These are phyloP conservation scores for Saccharomyces hybrid DNA, from an alignment of 1,139 yeast species.

Conservation along the genomic window DNA sequence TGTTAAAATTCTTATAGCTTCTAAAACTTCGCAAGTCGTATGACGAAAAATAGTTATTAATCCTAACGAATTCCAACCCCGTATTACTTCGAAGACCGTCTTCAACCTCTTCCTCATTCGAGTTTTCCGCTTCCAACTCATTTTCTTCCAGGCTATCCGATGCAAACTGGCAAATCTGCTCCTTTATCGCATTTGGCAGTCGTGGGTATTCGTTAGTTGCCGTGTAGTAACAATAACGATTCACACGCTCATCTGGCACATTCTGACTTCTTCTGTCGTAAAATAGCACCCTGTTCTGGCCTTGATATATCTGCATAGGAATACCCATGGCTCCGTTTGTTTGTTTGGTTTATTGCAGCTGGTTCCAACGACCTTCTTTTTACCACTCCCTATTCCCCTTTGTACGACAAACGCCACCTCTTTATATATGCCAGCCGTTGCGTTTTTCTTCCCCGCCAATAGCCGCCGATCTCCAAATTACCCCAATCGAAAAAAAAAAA, in stretches of 20 bases:
- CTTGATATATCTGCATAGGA: not conserved
- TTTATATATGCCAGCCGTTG: no score
- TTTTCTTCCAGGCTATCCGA: not conserved
- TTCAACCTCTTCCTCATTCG: not conserved
- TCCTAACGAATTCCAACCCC: not conserved
- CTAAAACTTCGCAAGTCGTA: not conserved
- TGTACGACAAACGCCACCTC: no score
- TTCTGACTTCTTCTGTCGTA: not conserved
- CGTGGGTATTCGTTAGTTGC: not conserved
- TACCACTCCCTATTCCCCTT: no score
- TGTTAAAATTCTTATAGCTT: not conserved
- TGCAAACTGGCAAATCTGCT: not conserved
- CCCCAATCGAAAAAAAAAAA: not conserved
- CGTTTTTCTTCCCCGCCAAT: not conserved
- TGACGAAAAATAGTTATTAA: not conserved
- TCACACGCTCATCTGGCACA: not conserved
- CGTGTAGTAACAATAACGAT: not conserved
- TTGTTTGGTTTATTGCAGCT: not conserved
- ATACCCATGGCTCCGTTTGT: not conserved
- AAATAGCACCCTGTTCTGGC: not conserved
- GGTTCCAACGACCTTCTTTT: not conserved
- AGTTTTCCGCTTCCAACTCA: not conserved
- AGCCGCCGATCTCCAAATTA: constrained; percentile 1
- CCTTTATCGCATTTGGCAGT: not conserved
- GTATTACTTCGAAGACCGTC: not conserved